Base-by-base conservation (phyloP, 257 asterid species). In the Capsicum rhomboideum region DNA sequence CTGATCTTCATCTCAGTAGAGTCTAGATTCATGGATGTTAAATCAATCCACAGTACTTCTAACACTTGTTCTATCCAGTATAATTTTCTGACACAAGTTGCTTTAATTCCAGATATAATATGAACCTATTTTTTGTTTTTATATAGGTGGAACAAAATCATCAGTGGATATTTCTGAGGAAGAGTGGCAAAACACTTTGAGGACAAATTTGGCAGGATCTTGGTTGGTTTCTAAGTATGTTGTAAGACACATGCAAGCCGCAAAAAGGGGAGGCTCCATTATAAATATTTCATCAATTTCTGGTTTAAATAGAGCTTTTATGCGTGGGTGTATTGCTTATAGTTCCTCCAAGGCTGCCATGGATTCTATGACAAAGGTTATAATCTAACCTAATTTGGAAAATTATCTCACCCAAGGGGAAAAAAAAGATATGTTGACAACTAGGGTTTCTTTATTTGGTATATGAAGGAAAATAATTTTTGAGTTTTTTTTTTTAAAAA, bases 211-310 rank as follows among this genome's bases (percentile, higher is more conserved):
- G 23, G 90, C 78, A 2, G 97, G 94, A 28, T 67, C 90, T 20
- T 90, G 92, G 94, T 18, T 92, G 84, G 93, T 92, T 12, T 85
- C 95, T 0, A 92, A 92, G 86, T 85, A 84, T 18, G 92, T 88
- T 2, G 71, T 92, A 21, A 54, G 4, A 40, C 86, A 11, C 23
- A 89, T 91, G 94, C 85, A 90, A 5, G 86, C 87, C 53, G 82
- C 87, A 13, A 80, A 87, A 16, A 50, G 1, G 8, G 92, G 93
- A 9, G 93, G 97, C 4, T 88, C 92, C 40, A 82, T 92, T 44
- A 83, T 92, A 29, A 93, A 91, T 23, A 83, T 93, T 59, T 89
- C 96, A 20, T 93, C 97, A 10, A 88, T 90, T 75, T 56, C 87
- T 3, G 96, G 94, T 49, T 89, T 91, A 18, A 81, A 91, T 6